Evolutionary conservation across 306 rosid genomes (phyloP), one percentile per base, ranked within the genome.

Genomic region (Urtica urens): DNA sequence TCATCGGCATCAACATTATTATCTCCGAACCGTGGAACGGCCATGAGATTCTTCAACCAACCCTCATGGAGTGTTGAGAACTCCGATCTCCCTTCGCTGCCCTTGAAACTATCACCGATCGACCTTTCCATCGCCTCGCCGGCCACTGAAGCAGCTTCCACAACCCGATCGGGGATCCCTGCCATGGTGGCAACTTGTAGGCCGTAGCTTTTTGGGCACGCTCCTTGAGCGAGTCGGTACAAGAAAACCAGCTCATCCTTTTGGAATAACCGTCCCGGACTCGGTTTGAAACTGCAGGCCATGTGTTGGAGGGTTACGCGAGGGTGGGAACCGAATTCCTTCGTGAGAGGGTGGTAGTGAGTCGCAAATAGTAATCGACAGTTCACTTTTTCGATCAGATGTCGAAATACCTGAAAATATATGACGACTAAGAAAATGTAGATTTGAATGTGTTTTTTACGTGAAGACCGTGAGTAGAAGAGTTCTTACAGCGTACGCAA

Each of bases 341-440:
- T 84, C 0, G 97, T 84, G 22, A 84, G 93, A 1, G 97, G 92
- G 55, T 90, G 97, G 76, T 90, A 84, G 68, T 90, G 95, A 1
- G 97, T 90, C 12, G 97, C 95, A 31, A 90, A 90, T 38, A 90
- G 83, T 61, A 84, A 56, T n/a, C 97, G 87, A 62, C 97, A 90
- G 66, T 84, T 81, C 23, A 90, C 75, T 57, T 81, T 84, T 49
- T 90, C 94, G 3, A 90, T 65, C 59, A 90, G 75, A 67, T 90
- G 95, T 31, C 94, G 87, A 49, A 84, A 77, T 46, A 84, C 97
- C 97, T 90, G 74, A 49, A 47, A 58, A 63, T 31, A 3, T 11
- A 62, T 33, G 33, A 13, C 40, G 24, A 22, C 21, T n/a, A n/a
- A n/a, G n/a, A 7, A 3, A 6, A 46, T 7, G 49, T 11, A 22